Evolutionary conservation across 139 green algal genomes (phyloP).

Genomic region (Pleodorina starrii): DNA sequence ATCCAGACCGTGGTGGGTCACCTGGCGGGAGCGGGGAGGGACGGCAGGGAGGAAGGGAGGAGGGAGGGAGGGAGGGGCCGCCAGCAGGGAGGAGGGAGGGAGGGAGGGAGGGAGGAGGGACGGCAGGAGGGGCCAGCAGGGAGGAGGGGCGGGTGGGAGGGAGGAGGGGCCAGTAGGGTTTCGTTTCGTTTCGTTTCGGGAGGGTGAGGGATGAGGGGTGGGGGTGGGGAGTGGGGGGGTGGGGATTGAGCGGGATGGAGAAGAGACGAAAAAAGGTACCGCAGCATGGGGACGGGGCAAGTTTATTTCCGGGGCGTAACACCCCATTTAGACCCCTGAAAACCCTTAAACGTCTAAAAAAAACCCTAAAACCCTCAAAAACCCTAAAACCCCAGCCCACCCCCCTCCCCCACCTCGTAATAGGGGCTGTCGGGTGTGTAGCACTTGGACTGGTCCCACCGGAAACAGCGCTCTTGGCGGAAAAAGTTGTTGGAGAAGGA

Average conservation of each 20-base stretch:
- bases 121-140: not conserved
- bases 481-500: constrained; percentile 52
- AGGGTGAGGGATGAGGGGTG: not conserved
- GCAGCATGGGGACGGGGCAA: no score
- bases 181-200: not conserved
- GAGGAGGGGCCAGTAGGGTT: not conserved
- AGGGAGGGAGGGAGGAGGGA: not conserved
- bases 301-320: no score
- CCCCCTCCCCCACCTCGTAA: constrained; percentile 34
- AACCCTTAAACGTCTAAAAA: no score
- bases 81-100: not conserved
- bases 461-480: constrained; percentile 1
- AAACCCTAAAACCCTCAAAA: not conserved
- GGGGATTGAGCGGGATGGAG: not conserved
- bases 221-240: not conserved
- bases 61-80: not conserved
- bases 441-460: constrained; percentile 32
- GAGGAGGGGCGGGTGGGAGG: not conserved
- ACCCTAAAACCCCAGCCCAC: not conserved
- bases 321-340: no score
- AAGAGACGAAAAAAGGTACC: not conserved
- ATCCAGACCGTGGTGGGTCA: constrained; percentile 54
- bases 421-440: constrained; percentile 17
- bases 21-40: not conserved
- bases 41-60: not conserved